These are phyloP conservation scores for Neodidymelliopsis sp. DNA, from an alignment of 2,329 filamentous ascomycete species.

Conservation along the genomic window DNA sequence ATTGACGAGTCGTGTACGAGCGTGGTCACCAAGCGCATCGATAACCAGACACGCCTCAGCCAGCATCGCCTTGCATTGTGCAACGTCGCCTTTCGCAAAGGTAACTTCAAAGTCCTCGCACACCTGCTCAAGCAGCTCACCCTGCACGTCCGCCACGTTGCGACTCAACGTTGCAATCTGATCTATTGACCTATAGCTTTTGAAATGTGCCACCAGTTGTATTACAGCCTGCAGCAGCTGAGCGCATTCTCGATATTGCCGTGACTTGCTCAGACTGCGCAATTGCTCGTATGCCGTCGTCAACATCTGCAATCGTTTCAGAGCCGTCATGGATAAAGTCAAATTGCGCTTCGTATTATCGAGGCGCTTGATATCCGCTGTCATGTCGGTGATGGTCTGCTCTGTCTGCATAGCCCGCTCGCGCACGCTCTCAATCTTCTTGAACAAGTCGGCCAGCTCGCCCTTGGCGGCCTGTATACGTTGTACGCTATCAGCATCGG, in stretches of 20 bases:
- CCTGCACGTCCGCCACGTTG: conserved; percentile 91
- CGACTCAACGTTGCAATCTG: conserved; percentile 94
- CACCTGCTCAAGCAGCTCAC: conserved; percentile 94
- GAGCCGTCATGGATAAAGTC: conserved; percentile 94
- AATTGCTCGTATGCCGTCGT: conserved; percentile 99
- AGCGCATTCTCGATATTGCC: conserved; percentile 94
- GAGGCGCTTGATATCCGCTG: conserved; percentile 95
- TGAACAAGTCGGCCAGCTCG: conserved; percentile 88
- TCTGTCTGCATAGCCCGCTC: conserved; percentile 90
- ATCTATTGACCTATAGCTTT: conserved; percentile 96
- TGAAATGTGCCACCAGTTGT: conserved; percentile 98
- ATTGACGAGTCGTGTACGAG: conserved; percentile 80
- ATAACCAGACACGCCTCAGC: conserved; percentile 91
- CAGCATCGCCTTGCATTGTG: conserved; percentile 72
- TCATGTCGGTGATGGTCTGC: conserved; percentile 97
- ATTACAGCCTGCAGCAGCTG: conserved; percentile 93
- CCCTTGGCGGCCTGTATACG: conserved; percentile 90
- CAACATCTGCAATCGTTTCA: conserved; percentile 97
- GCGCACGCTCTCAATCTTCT: conserved; percentile 92
- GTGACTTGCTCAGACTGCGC: conserved; percentile 78
- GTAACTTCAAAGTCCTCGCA: conserved; percentile 98
- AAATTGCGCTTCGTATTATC: conserved; percentile 97
- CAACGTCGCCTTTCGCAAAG: conserved; percentile 87
- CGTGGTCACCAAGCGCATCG: conserved; percentile 90
- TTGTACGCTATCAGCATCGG: conserved; percentile 85